Conservation (phyloP, 768 basidiomycete genomes). For the Phanerochaete sordida region DNA sequence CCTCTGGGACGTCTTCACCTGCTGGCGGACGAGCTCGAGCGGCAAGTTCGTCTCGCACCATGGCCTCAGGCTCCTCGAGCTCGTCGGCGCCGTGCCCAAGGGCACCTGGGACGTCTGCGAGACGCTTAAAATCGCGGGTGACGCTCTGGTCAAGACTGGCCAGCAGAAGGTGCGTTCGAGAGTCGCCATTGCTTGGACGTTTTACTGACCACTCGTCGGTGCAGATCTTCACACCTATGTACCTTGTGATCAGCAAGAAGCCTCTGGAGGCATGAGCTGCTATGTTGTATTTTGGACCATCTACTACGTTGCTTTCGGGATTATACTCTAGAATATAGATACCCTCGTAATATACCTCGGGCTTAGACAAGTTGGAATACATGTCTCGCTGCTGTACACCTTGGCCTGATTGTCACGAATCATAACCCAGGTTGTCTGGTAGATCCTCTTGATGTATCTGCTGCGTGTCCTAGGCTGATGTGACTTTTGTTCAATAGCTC, state of each 20-base stretch:
- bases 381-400: not conserved
- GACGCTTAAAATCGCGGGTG: slow-evolving; percentile 78
- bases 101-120: slow-evolving; percentile 91
- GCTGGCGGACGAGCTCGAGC: slow-evolving; percentile 87
- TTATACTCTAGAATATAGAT: slow-evolving; percentile 5
- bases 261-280: slow-evolving; percentile 11
- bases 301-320: not conserved
- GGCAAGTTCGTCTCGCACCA: slow-evolving; percentile 85
- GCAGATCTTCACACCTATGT: slow-evolving; percentile 89
- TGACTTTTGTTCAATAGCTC: too few relatives aligned
- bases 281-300: not conserved
- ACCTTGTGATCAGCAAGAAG: slow-evolving; percentile 49
- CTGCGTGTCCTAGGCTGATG: too few relatives aligned
- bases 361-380: not conserved
- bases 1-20: slow-evolving; percentile 83
- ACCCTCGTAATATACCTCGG: slow-evolving; percentile 1
- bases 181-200: not conserved
- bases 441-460: too few relatives aligned
- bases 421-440: too few relatives aligned
- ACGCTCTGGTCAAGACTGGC: slow-evolving; percentile 79
- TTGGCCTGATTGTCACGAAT: not conserved
- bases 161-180: slow-evolving; percentile 64
- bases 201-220: not conserved
- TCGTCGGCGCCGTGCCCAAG: slow-evolving; percentile 78
- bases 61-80: slow-evolving; percentile 72